Percentiles rank a stretch among this genome's conserved stretches.
phyloP scores from a whole-genome alignment of 768 basidiomycete species.

The Kwoniella sp. region DNA sequence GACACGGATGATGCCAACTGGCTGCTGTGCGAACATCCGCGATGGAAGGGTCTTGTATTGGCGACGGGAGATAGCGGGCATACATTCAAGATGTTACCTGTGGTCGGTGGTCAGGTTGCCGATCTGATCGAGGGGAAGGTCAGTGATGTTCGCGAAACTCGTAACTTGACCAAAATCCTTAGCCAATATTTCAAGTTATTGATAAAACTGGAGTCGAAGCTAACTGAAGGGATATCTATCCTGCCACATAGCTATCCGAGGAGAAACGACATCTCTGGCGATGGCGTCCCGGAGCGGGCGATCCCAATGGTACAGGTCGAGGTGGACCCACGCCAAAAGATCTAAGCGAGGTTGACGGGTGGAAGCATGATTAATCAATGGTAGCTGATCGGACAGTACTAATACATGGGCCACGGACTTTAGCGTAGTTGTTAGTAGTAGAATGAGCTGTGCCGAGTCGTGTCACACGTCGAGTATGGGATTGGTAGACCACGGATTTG shows the following conservation, averaged over 20 bases:
- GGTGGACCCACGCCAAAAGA: constrained; percentile 33
- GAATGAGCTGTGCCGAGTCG: no score
- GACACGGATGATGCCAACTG: constrained; percentile 48
- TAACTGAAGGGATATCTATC: not conserved
- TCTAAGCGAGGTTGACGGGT: constrained; percentile 26
- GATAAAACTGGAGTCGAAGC: not conserved
- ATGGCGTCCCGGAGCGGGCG: constrained; percentile 20
- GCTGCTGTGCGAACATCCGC: constrained; percentile 48
- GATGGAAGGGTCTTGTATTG: constrained; percentile 35
- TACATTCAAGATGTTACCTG: constrained; percentile 48
- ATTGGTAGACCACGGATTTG: no score
- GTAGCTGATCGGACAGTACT: not conserved
- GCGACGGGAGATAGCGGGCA: constrained; percentile 48
- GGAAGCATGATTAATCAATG: constrained; percentile 23
- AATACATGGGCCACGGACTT: not conserved
- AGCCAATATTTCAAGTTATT: no score
- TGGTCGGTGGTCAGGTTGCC: constrained; percentile 41
- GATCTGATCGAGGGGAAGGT: constrained; percentile 51
- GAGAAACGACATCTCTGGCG: constrained; percentile 19
- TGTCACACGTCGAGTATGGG: no score
- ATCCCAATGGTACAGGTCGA: constrained; percentile 14
- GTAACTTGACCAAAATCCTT: no score
- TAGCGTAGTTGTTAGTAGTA: no score
- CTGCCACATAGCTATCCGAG: constrained; percentile 22
- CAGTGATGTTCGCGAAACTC: not conserved